Conservation (phyloP, 495 filamentous ascomycete genomes). For the Xylaria flabelliformis region DNA sequence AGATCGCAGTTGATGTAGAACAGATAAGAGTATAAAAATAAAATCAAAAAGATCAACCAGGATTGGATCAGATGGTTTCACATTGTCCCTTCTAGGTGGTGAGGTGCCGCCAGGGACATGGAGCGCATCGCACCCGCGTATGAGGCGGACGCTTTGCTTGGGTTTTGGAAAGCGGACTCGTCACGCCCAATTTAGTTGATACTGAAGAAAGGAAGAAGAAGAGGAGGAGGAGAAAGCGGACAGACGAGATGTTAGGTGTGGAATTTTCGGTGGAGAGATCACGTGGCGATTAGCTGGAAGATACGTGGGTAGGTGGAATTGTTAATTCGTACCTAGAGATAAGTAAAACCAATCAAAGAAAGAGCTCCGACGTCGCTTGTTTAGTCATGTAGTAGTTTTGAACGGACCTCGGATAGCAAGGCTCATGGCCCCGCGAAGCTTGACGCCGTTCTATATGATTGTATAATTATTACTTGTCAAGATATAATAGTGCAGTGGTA, state of each 20-base stretch:
- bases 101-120: slow-evolving; percentile 61
- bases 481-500: background rate
- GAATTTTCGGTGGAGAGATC: background rate
- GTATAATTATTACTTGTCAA: background rate
- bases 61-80: slow-evolving; percentile 64
- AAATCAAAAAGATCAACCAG: slow-evolving; percentile 42
- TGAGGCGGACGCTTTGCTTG: slow-evolving; percentile 46
- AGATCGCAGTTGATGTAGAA: background rate
- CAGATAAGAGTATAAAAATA: slow-evolving; percentile 25
- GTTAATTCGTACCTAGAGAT: too few species aligned
- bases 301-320: background rate
- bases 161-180: slow-evolving; percentile 53
- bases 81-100: slow-evolving; percentile 64
- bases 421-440: background rate
- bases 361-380: slow-evolving; percentile 5
- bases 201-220: slow-evolving; percentile 42
- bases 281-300: background rate
- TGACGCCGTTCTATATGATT: background rate
- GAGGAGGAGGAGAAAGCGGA: background rate
- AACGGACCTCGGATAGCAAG: slow-evolving; percentile 1
- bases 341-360: background rate
- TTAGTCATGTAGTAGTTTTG: too few species aligned
- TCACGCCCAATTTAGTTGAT: slow-evolving; percentile 67
- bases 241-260: background rate
- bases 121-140: slow-evolving; percentile 56